Conservation (phyloP, 2,329 filamentous ascomycete species). For the Chalaropsis thielavioides region DNA sequence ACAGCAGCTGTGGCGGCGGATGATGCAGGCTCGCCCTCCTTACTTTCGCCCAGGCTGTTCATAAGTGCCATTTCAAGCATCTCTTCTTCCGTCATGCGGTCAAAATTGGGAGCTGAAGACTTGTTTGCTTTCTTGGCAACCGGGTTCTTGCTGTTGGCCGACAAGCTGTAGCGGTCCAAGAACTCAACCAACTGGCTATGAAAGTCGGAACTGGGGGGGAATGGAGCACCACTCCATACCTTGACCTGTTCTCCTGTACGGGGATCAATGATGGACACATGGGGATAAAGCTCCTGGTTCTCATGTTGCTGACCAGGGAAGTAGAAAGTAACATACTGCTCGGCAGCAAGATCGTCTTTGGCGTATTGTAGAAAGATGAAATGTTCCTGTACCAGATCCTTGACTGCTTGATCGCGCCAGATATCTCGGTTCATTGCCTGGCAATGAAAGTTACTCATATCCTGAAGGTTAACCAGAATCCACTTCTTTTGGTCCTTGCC, state of each 20-base stretch:
- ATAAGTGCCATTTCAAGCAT: constrained; percentile 90
- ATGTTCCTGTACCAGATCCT: constrained; percentile 71
- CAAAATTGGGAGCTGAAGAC: constrained; percentile 41
- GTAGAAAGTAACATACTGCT: constrained; percentile 82
- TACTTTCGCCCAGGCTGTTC: constrained; percentile 55
- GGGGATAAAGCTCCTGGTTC: constrained; percentile 79
- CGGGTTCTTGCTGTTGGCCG: constrained; percentile 78
- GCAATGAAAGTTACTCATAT: constrained; percentile 85
- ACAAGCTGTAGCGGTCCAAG: constrained; percentile 88
- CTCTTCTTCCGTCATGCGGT: constrained; percentile 89
- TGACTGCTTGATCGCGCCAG: constrained; percentile 76
- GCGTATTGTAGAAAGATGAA: constrained; percentile 94
- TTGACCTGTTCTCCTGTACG: constrained; percentile 95
- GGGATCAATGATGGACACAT: constrained; percentile 91
- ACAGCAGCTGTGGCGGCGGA: constrained; percentile 33
- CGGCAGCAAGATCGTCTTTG: constrained; percentile 65
- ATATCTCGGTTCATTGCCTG: constrained; percentile 88
- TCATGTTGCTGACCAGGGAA: constrained; percentile 57
- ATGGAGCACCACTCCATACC: constrained; percentile 76
- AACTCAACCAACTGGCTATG: constrained; percentile 88
- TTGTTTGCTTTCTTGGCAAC: constrained; percentile 55
- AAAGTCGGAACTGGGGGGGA: constrained; percentile 64
- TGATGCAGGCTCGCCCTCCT: constrained; percentile 22
- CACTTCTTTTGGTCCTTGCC: constrained; percentile 85
- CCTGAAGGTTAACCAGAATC: constrained; percentile 91